Evolutionary conservation across 176 grass and related monocot genomes (phyloP).

Genomic region (Phragmites australis): DNA sequence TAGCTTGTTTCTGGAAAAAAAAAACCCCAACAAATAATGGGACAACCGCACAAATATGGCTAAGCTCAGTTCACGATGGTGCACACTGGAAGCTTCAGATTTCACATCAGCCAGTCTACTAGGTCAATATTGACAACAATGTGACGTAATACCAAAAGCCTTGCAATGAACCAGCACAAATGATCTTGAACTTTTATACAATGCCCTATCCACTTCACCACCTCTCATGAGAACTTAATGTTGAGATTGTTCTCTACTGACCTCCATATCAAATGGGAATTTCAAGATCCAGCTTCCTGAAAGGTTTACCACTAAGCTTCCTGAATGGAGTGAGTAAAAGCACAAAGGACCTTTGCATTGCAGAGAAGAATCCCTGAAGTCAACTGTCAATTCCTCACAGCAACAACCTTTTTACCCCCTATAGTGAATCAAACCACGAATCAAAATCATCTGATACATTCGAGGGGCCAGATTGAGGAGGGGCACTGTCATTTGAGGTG

Average conservation of each 20-base stretch:
- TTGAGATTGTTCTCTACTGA: neutral
- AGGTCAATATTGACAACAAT: neutral
- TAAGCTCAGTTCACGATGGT: neutral
- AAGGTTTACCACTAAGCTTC: neutral
- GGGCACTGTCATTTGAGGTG: slow-evolving; percentile 1
- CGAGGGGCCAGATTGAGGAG: slow-evolving; percentile 13
- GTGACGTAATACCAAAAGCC: neutral
- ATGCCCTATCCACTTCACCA: neutral
- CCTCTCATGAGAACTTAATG: neutral
- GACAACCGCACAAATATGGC: neutral
- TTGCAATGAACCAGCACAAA: neutral
- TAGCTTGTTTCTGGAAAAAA: slow-evolving; percentile 9
- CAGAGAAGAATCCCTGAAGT: neutral
- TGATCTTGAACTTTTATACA: neutral
- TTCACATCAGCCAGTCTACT: slow-evolving; percentile 22
- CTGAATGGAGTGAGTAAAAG: neutral
- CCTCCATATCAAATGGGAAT: neutral
- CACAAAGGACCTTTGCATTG: neutral
- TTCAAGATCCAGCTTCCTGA: neutral
- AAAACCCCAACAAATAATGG: neutral
- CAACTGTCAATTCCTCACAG: neutral
- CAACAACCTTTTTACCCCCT: neutral
- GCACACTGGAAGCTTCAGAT: neutral
- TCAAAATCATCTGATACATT: slow-evolving; percentile 68
- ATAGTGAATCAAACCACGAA: slow-evolving; percentile 82